A percentile compares a stretch with the other conserved stretches of the same genome.
phyloP scores from a whole-genome alignment of 2,329 filamentous ascomycete species.

The Penicillium palitans region DNA sequence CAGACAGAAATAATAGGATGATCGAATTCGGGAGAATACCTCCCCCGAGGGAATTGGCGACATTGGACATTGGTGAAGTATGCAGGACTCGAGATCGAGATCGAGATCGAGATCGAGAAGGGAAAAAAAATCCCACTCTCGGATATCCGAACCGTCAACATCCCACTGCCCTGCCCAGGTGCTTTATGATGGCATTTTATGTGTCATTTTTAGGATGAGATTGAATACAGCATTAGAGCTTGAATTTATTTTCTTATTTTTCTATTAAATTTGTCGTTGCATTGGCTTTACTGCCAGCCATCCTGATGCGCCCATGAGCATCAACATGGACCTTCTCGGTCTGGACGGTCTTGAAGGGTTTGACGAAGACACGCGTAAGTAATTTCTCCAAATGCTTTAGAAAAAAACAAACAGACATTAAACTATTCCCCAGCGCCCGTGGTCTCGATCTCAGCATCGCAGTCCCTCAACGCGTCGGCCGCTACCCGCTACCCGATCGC shows the following conservation, averaged over 20 bases:
- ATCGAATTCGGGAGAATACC: background rate
- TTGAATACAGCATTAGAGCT: background rate
- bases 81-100: background rate
- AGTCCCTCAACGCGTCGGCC: constrained; percentile 36
- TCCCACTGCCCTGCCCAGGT: background rate
- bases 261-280: background rate
- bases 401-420: constrained; percentile 1
- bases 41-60: background rate
- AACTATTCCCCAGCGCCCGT: constrained; percentile 27
- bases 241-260: background rate
- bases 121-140: background rate
- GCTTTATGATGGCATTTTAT: background rate
- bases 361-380: constrained; percentile 32
- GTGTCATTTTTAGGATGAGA: constrained; percentile 1
- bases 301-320: constrained; percentile 26
- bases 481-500: constrained; percentile 24
- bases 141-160: constrained; percentile 4
- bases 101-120: background rate
- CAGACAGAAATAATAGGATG: constrained; percentile 9
- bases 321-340: constrained; percentile 33
- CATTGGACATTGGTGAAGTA: background rate
- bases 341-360: constrained; percentile 22
- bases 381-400: background rate
- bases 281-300: constrained; percentile 6
- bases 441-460: constrained; percentile 39